phyloP scores from a whole-genome alignment of 495 filamentous ascomycete species.

The Neurospora terricola region DNA sequence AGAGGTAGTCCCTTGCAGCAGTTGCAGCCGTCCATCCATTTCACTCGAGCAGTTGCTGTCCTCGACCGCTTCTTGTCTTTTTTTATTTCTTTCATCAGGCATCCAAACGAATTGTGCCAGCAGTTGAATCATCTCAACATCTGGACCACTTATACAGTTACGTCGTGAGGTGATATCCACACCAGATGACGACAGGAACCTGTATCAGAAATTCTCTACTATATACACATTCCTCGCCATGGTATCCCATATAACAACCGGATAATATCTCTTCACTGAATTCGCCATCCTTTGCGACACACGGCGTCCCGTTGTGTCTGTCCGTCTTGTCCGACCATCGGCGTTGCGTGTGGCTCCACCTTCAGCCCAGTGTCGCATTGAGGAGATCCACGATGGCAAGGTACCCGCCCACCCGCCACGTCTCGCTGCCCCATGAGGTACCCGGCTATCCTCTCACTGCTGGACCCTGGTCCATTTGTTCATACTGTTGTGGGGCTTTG shows the following conservation, averaged over 20 bases:
- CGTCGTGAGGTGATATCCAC: not conserved
- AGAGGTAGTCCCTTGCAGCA: not conserved
- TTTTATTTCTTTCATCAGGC: not conserved
- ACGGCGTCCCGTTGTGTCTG: not conserved
- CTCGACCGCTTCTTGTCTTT: not conserved
- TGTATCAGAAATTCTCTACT: too few species aligned
- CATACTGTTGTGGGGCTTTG: slow-evolving; percentile 2
- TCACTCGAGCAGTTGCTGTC: not conserved
- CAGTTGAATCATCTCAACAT: not conserved
- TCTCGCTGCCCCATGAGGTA: not conserved
- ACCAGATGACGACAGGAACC: too few species aligned
- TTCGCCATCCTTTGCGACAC: not conserved
- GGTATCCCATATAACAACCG: not conserved
- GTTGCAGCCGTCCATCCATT: not conserved
- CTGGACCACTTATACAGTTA: not conserved
- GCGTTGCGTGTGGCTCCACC: not conserved
- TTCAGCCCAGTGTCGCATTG: not conserved
- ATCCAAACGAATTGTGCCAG: not conserved
- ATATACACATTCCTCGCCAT: too few species aligned
- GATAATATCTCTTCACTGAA: not conserved
- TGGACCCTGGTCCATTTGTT: not conserved
- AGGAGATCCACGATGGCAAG: not conserved
- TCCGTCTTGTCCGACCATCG: not conserved
- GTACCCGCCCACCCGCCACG: not conserved
- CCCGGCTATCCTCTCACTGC: not conserved